Evolutionary conservation across 1,284 basidiomycete genomes (phyloP).

Genomic region (Sporisorium scitamineum): DNA sequence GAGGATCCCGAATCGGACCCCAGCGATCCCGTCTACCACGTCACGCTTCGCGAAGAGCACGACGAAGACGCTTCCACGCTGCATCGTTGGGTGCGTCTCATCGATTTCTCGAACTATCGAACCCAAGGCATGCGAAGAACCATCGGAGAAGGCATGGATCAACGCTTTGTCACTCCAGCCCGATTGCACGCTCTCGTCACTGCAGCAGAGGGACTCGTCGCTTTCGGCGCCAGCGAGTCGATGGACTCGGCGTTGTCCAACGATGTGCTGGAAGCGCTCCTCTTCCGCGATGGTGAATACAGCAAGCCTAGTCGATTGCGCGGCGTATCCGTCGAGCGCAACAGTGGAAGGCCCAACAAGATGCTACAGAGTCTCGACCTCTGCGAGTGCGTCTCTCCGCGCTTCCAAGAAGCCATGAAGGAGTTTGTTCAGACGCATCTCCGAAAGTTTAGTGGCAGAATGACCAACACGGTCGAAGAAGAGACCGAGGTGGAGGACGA

Average conservation of each 20-base stretch:
- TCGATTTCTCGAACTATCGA: conserved; percentile 86
- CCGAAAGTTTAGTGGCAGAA: conserved; percentile 69
- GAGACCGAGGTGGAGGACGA: conserved; percentile 45
- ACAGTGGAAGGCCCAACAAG: conserved; percentile 49
- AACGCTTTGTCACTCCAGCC: conserved; percentile 91
- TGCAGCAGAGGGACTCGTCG: conserved; percentile 61
- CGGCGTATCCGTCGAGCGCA: conserved; percentile 64
- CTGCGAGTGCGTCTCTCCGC: conserved; percentile 90
- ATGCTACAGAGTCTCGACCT: conserved; percentile 86
- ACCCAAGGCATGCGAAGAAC: conserved; percentile 94
- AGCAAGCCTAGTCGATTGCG: conserved; percentile 57
- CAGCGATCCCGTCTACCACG: conserved; percentile 50
- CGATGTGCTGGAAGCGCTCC: conserved; percentile 65
- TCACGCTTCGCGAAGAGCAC: conserved; percentile 46
- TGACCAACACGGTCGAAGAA: conserved; percentile 47
- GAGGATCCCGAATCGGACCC: conserved; percentile 47
- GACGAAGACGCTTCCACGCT: conserved; percentile 37
- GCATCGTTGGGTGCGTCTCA: conserved; percentile 59
- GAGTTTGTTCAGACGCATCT: conserved; percentile 84
- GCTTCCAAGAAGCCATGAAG: conserved; percentile 84
- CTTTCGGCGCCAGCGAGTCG: conserved; percentile 65
- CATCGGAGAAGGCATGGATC: conserved; percentile 86
- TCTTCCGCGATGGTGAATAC: conserved; percentile 65
- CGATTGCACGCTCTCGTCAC: conserved; percentile 73
- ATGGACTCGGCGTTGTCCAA: conserved; percentile 67